A percentile compares a stretch with the other conserved stretches of the same genome.
phyloP scores from a whole-genome alignment of 306 rosid genomes.

The Cucumis sativus region DNA sequence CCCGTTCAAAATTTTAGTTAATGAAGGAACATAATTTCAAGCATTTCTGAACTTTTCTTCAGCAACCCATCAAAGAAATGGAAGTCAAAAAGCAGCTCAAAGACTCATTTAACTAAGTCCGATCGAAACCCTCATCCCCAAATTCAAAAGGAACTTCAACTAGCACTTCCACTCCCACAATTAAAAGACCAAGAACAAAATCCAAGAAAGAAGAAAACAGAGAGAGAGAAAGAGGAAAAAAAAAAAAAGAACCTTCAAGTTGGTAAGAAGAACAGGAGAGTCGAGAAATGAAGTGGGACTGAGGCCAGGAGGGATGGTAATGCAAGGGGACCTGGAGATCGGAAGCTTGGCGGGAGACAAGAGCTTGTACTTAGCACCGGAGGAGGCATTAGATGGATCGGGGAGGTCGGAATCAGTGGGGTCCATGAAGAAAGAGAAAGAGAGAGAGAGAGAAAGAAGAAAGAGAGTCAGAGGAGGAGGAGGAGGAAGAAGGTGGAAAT shows the following conservation, averaged over 20 bases:
- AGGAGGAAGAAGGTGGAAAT: neutral
- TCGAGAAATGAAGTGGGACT: slow-evolving; percentile 86
- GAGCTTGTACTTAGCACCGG: slow-evolving; percentile 71
- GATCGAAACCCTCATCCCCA: neutral
- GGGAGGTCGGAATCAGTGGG: slow-evolving; percentile 17
- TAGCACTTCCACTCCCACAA: neutral
- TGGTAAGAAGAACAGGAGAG: slow-evolving; percentile 78
- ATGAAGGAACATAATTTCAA: neutral
- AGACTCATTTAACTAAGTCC: neutral
- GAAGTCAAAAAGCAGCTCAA: neutral
- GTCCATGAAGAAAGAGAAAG: slow-evolving; percentile 22
- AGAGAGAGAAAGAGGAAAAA: neutral
- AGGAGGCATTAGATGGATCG: slow-evolving; percentile 26
- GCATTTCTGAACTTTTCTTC: neutral
- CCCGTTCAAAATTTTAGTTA: neutral
- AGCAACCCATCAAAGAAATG: neutral
- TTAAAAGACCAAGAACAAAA: neutral
- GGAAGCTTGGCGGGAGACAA: slow-evolving; percentile 95
- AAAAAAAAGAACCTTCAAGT: slow-evolving; percentile 51
- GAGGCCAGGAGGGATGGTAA: slow-evolving; percentile 71
- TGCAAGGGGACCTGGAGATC: slow-evolving; percentile 82
- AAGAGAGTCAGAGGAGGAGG: neutral
- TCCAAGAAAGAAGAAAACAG: neutral
- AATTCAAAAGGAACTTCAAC: neutral
- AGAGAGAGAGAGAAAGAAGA: neutral